Base-by-base conservation (phyloP, 2,329 filamentous ascomycete species). In the Diaporthe amygdali region DNA sequence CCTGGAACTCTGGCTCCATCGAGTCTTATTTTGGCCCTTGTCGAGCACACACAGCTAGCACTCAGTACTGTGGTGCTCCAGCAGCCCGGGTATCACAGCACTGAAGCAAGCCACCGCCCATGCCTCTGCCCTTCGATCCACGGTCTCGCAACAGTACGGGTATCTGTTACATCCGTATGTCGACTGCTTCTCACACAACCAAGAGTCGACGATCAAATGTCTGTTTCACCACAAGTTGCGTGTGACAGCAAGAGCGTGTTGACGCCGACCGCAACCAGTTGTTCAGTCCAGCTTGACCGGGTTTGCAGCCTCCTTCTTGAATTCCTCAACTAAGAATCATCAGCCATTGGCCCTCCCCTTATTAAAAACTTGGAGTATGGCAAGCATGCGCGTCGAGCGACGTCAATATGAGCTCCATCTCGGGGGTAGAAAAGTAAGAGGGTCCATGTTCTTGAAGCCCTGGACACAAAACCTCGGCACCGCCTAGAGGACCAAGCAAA, bases 231-330 rank as follows among this genome's bases (percentile, higher is more conserved):
- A 39, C 17, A 68, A 20, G 52, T 39, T 25, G 32, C 22, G 17
- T 51, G 15, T 37, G 37, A 41, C 54, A 3, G 32, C 30, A 37
- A 5, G 20, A 22, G 3, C 2, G 22, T 41, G 41, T 41, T 46
- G 41, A 30, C 14, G 39, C 30, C 4, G 30, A 14, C 2, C 34
- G 14, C 30, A 20, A 27, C 39, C 15, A 8, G 10, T 15, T 17
- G 15, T 41, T 73, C 70, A 78, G 10, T 77, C 75, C n/a, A 71
- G 47, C 71, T 81, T 82, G 49, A 77, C 55, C 27, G 79, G 78
- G 63, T 78, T 78, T 27, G 76, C 71, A 37, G 80, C 82, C 56
- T 82, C 82, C 67, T 78, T 80, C 72, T 83, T 76, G 72, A 79
- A 81, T 71, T 77, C 74, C 64, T 85, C 82, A 54, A 85, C 59